A percentile compares a stretch with the other conserved stretches of the same genome.
Conservation (phyloP, 257 asterid species). For the Solanum chmielewskii region DNA sequence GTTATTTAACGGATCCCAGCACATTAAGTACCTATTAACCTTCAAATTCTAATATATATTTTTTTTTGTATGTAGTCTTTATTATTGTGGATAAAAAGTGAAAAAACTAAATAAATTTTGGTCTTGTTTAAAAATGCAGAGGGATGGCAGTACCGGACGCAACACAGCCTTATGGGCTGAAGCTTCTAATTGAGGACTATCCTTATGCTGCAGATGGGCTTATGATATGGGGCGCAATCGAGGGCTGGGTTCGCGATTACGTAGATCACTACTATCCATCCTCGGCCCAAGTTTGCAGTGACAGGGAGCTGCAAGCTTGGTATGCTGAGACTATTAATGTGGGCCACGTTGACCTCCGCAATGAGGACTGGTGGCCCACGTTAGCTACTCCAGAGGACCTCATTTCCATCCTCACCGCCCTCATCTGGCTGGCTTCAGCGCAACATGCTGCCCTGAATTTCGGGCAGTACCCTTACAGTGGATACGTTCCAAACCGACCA, state of each 20-base stretch:
- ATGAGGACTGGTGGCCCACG: constrained; percentile 91
- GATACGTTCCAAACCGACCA: constrained; percentile 93
- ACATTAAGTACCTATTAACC: not conserved
- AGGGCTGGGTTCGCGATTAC: constrained; percentile 50
- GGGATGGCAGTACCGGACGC: constrained; percentile 91
- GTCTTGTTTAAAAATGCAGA: constrained; percentile 21
- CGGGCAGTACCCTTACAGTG: constrained; percentile 95
- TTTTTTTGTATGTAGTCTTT: no score
- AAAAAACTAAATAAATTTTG: not conserved
- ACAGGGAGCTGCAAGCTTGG: constrained; percentile 94
- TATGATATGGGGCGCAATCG: constrained; percentile 71
- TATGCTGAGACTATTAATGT: constrained; percentile 80
- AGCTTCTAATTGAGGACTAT: constrained; percentile 59
- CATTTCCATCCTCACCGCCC: constrained; percentile 61
- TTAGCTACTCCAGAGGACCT: constrained; percentile 62
- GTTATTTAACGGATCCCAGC: not conserved
- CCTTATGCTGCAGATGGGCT: constrained; percentile 91
- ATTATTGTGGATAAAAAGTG: not conserved
- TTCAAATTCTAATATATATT: not conserved
- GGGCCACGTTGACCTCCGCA: constrained; percentile 71
- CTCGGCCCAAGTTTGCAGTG: constrained; percentile 51
- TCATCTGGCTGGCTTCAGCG: constrained; percentile 86
- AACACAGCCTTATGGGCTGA: constrained; percentile 64
- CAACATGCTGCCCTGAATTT: constrained; percentile 94
- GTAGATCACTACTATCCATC: constrained; percentile 60